Evolutionary conservation across 768 basidiomycete genomes (phyloP), one percentile per base, ranked within the genome.

Genomic region (Lentinula lateritia): DNA sequence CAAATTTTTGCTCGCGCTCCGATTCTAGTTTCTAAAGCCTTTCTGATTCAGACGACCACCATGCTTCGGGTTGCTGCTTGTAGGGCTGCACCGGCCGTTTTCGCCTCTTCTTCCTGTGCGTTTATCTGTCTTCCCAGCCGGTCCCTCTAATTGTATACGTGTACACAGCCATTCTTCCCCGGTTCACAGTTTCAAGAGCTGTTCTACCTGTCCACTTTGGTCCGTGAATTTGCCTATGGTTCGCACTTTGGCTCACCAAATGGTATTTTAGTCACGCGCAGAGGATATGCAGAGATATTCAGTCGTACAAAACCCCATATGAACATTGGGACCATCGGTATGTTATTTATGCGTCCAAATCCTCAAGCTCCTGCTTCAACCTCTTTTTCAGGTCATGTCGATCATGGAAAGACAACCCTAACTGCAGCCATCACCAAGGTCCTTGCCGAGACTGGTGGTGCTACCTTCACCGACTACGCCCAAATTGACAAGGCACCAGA

Each of bases 401-500:
- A 97, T 74, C 96, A 98, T 73, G 96, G 96, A 67, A 99, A 99
- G 79, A 99, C 96, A 0, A 99, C 96, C 1, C 79, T 99, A 65
- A 95, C 94, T 13, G 94, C 94, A 45, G 92, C 94, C 62, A 95
- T 96, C 69, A 99, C 97, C 68, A 98, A 92, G 73, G 90, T 95
- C 60, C 84, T 98, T 60, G 79, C 97, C 32, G 79, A 85, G 65
- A 74, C 77, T 50, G 92, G 92, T 62, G 89, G 87, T 58, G 86
- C 86, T 61, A 88, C 80, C 67, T 98, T 99, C 78, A 92, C 95
- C 64, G 95, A 95, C 82, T 99, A 99, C 80, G 85, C 82, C 53
- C 87, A 94, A 75, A 99, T 99, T 69, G 97, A 99, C 90, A 98
- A 92, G 81, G 97, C 97, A 8, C 97, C 97, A 2, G 97, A 99